Evolutionary conservation across 2,329 filamentous ascomycete genomes (phyloP), one percentile per base, ranked within the genome.

Genomic region (Xylariaceae sp.): DNA sequence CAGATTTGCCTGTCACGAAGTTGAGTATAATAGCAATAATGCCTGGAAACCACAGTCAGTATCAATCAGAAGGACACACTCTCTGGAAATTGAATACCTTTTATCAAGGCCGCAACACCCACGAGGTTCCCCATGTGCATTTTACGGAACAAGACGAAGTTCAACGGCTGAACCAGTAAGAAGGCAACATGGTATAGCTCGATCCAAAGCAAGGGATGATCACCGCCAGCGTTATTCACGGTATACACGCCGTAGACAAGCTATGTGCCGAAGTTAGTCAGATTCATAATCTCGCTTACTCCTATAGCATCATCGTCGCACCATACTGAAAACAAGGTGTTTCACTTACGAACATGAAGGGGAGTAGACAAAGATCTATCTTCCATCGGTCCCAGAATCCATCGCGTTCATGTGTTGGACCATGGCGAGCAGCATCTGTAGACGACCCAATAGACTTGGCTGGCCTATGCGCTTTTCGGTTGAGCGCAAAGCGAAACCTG

Each of bases 401-500:
- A 7, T 27, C 15, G 10, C 27, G 18, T 15, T 30, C 11, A 14
- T 18, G 42, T 31, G 5, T 4, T 14, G 4, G 33, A 5, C 9
- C 15, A 12, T 12, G 12, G 33, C 15, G 15, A 9, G 33, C 42
- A 27, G 22, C 22, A 14, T 42, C 39, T 12, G 15, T 5, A 12
- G 12, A 12, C 5, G 39, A 42, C 11, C 22, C 39, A 14, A 42
- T 12, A 12, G 4, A 31, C 11, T 27, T 30, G 42, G n/a, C 42
- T 15, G 18, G 17, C 18, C 12, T 32, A 11, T 47, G 15, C n/a
- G 11, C 32, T 43, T 14, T 51, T n/a, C 35, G 33, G 6, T 42
- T 17, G 32, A 55, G 53, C 12, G 47, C 41, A 35, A 55, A 53
- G 6, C 52, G 52, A 39, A 57, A 57, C 35, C 52, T 44, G 10